Percentiles rank a stretch among this genome's conserved stretches.
Conservation (phyloP, 768 basidiomycete species). For the Serendipita sp. region DNA sequence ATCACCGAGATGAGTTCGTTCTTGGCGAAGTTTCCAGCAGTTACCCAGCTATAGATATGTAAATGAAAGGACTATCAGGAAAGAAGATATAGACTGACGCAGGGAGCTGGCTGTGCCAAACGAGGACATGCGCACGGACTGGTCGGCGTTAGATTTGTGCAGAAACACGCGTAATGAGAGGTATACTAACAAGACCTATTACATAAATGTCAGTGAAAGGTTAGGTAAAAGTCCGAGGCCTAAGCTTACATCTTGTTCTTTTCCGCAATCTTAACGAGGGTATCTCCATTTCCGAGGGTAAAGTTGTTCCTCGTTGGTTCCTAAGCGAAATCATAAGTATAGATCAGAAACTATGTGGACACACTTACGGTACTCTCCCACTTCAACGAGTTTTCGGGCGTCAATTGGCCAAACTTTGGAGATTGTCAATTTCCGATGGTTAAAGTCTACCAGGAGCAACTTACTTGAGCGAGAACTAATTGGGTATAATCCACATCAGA, state of each 20-base stretch:
- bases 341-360: background rate
- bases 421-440: background rate
- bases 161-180: background rate
- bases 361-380: conserved; percentile 5
- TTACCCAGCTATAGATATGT: background rate
- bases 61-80: background rate
- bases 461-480: conserved; percentile 1
- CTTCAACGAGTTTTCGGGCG: conserved; percentile 6
- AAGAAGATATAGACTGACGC: background rate
- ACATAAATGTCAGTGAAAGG: background rate
- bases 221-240: too few relatives aligned
- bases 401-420: conserved; percentile 1
- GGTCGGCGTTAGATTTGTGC: background rate
- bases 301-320: conserved; percentile 3
- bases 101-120: conserved; percentile 6
- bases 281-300: conserved; percentile 2
- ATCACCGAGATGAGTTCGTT: conserved; percentile 3
- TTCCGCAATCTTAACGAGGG: background rate
- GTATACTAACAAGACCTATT: background rate
- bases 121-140: background rate
- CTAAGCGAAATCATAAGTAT: background rate
- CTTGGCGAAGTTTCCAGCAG: conserved; percentile 6
- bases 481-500: background rate
- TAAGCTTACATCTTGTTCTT: background rate
- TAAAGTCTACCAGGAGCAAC: background rate